Evolutionary conservation across 2,329 filamentous ascomycete species (phyloP), one percentile per base, ranked within the genome.

Genomic region (Aureobasidium namibiae): DNA sequence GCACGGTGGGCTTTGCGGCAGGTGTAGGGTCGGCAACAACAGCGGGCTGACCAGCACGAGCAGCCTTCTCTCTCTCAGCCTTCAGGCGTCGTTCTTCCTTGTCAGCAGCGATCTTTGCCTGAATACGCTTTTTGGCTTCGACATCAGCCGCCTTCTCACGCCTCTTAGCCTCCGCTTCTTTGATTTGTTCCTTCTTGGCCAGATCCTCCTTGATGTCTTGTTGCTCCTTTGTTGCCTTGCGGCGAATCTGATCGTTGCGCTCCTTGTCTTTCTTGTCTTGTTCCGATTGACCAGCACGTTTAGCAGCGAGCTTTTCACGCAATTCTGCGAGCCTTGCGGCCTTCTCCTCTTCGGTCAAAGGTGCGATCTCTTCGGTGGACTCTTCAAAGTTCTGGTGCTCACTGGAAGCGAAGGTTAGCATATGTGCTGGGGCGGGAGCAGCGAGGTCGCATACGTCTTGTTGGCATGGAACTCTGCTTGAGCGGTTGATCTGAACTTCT

Each of bases 31-130:
- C 59, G 24, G 78, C 69, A 1, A 78, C 74, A 0, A 80, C 73
- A 41, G 57, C 73, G 1, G 79, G 69, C 24, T 76, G 60, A 5
- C 62, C 64, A 50, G 63, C 60, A 13, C 62, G 48, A 23, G 60
- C 57, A 11, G 92, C 92, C 76, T 92, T 95, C 66, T 90, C 89
- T 60, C 84, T 80, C 68, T 96, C 94, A 3, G 90, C 87, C 72
- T 94, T 95, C 64, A 87, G 81, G 64, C 89, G 86, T 57, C 94
- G 85, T 68, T 92, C 91, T 66, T 90, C 88, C 78, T 95, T 96
- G 76, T 97, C 92, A 14, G 89, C 92, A 66, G 94, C 92, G 64
- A 99, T 96, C 80, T 92, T 92, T 60, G 90, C 92, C 75, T 91
- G 87, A 72, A 96, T 92, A 36, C 89, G 84, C 74, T 87, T 89